Evolutionary conservation across 352 stramenopile genomes (phyloP), one percentile per base, ranked within the genome.

Genomic region (Phytophthora colocasiae): DNA sequence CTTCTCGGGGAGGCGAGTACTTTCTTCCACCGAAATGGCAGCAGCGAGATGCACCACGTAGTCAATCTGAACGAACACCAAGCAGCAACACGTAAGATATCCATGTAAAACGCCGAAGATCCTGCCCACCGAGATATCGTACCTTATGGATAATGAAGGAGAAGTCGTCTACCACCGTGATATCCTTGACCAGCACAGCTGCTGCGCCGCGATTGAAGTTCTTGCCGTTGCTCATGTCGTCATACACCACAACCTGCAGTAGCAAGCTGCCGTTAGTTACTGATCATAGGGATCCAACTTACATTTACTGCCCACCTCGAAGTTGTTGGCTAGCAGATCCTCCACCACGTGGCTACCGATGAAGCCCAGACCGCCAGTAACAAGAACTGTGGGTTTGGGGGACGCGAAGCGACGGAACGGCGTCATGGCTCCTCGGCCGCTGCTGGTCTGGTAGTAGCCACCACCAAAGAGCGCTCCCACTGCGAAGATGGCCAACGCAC

Each of bases 221-320:
- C 58, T 87, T 88, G 52, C 87, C 87, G 60, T 95, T 95, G 74
- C 87, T 95, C 87, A 94, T 94, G 66, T 95, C 85, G 49, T 95
- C 87, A 61, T 92, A 94, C 43, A 95, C 82, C 14, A 95, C 82
- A 11, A 95, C 87, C 83, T 92, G 40, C 54, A 71, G 29, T 7
- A 72, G 8, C 10, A 60, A 50, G 2, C 12, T 22, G 47, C 9
- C 10, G 19, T 71, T 27, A 68, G 27, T 46, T 22, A 27, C 29
- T n/a, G 1, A 2, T 44, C 32, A 32, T 58, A 22, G 22, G 19
- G 41, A 54, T 57, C 36, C 26, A 50, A 52, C 38, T 49, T 47
- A 52, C 46, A 38, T 58, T 27, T 51, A 10, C 8, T 29, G 14
- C 26, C 31, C 45, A 92, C 84, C 69, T 92, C 73, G 62, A 93